Evolutionary conservation across 345 rosid species (phyloP).

Genomic region (Ceriops decandra): DNA sequence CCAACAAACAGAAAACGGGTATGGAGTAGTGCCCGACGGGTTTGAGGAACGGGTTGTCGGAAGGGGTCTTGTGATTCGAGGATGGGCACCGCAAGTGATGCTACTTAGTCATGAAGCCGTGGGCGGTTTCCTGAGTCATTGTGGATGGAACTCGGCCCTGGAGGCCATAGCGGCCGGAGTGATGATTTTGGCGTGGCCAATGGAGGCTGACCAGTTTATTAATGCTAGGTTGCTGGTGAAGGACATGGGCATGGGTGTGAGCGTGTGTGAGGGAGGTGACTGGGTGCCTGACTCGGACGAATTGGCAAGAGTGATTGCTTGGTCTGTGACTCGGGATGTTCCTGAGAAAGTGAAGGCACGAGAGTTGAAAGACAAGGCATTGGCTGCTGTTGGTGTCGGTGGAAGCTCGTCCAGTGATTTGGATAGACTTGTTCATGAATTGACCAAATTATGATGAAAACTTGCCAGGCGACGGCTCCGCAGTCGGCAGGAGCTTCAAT

Average conservation of each 20-base stretch:
- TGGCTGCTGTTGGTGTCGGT: conserved; percentile 35
- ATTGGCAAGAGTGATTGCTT: conserved; percentile 29
- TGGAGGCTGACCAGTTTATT: conserved; percentile 66
- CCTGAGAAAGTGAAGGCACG: conserved; percentile 25
- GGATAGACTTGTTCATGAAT: conserved; percentile 31
- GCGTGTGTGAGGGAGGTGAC: conserved; percentile 46
- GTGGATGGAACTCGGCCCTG: conserved; percentile 74
- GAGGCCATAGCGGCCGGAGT: conserved; percentile 56
- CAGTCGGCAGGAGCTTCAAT: no score
- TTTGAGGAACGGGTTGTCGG: conserved; percentile 42
- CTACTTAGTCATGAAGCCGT: conserved; percentile 52
- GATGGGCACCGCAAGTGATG: conserved; percentile 59
- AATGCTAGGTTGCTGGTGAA: conserved; percentile 52
- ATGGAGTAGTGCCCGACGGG: conserved; percentile 36
- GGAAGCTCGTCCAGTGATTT: conserved; percentile 45
- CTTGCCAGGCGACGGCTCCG: no score
- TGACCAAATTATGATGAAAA: conserved; percentile 8
- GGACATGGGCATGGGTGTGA: conserved; percentile 44
- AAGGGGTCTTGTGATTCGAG: conserved; percentile 41
- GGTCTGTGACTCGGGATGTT: conserved; percentile 18
- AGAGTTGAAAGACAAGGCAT: conserved; percentile 30
- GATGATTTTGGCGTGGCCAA: conserved; percentile 57
- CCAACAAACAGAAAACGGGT: conserved; percentile 16
- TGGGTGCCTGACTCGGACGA: conserved; percentile 51
- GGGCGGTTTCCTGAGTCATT: conserved; percentile 62